Percentiles rank a stretch among this genome's conserved stretches.
Conservation (phyloP, 2,329 filamentous ascomycete genomes). For the Penicillium sp. region DNA sequence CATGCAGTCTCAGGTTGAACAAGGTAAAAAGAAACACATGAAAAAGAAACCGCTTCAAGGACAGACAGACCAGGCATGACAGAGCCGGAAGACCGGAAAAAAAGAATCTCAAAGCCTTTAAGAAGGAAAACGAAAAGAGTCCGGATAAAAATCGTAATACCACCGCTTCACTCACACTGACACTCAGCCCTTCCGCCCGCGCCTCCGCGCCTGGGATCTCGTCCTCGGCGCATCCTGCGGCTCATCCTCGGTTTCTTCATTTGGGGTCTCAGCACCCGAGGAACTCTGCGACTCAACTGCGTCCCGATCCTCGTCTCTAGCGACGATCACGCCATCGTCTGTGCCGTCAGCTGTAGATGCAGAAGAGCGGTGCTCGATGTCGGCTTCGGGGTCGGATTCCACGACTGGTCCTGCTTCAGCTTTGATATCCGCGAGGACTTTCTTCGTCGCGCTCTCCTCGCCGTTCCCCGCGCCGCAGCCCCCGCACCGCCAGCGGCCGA, state of each 20-base stretch:
- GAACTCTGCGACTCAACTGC: slow-evolving; percentile 27
- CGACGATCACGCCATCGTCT: slow-evolving; percentile 35
- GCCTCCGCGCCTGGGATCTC: slow-evolving; percentile 28
- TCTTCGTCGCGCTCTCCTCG: slow-evolving; percentile 74
- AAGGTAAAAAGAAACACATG: background rate
- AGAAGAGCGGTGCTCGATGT: slow-evolving; percentile 26
- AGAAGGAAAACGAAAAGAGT: background rate
- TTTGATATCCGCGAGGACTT: slow-evolving; percentile 71
- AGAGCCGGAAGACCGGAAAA: background rate
- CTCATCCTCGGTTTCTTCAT: slow-evolving; percentile 19
- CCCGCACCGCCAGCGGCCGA: slow-evolving; percentile 88
- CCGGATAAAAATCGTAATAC: background rate
- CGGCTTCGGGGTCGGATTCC: slow-evolving; percentile 29
- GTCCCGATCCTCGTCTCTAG: slow-evolving; percentile 35
- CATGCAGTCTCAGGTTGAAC: background rate
- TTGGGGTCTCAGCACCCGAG: slow-evolving; percentile 28
- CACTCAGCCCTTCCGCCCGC: slow-evolving; percentile 29
- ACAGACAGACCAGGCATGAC: background rate
- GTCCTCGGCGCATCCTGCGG: slow-evolving; percentile 14
- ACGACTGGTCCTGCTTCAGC: slow-evolving; percentile 25
- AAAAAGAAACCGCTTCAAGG: background rate
- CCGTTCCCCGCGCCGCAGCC: slow-evolving; percentile 84
- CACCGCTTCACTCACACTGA: background rate
- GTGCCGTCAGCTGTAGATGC: slow-evolving; percentile 28
- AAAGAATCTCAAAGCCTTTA: background rate